These are phyloP conservation scores for Wilhelminamyces savonicus DNA, from an alignment of 805 yeast genomes.

Conservation along the genomic window DNA sequence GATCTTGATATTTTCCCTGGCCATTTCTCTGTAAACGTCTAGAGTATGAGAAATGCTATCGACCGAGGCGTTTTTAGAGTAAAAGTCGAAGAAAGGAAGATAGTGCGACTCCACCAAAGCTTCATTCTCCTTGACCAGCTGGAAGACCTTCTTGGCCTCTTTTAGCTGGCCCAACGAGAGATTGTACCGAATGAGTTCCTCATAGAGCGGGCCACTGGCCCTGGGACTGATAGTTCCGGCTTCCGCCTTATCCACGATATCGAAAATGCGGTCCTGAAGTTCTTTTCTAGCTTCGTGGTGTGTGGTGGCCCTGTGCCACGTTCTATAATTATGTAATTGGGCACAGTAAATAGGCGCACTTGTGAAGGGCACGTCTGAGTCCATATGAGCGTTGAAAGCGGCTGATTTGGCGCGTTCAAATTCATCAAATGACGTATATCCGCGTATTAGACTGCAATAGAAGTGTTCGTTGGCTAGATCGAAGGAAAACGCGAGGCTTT, in stretches of 20 bases:
- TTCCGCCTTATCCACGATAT: constrained; percentile 6
- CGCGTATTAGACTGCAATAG: constrained; percentile 19
- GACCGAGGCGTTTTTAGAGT: constrained; percentile 9
- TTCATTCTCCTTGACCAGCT: constrained; percentile 8
- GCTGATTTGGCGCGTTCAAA: constrained; percentile 26
- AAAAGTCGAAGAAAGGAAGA: constrained; percentile 22
- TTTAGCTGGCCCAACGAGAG: constrained; percentile 9
- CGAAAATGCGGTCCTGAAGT: constrained; percentile 8
- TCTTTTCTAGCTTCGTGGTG: constrained; percentile 3
- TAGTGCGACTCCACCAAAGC: constrained; percentile 19
- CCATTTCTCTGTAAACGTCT: constrained; percentile 29
- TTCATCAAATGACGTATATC: constrained; percentile 24
- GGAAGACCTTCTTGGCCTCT: constrained; percentile 16
- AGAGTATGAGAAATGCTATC: constrained; percentile 18
- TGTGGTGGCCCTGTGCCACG: constrained; percentile 17
- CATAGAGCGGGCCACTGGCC: constrained; percentile 10
- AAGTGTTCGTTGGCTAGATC: constrained; percentile 17
- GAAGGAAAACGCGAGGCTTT: constrained; percentile 11
- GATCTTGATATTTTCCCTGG: constrained; percentile 13
- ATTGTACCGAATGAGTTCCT: constrained; percentile 21
- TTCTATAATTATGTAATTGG: constrained; percentile 24
- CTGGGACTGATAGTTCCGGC: constrained; percentile 2
- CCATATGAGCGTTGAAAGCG: constrained; percentile 24
- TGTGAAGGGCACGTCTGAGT: constrained; percentile 21
- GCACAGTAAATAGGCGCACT: constrained; percentile 18